These are phyloP conservation scores for Hypoxylon crocopeplum DNA, from an alignment of 495 filamentous ascomycete species.

Conservation along the genomic window DNA sequence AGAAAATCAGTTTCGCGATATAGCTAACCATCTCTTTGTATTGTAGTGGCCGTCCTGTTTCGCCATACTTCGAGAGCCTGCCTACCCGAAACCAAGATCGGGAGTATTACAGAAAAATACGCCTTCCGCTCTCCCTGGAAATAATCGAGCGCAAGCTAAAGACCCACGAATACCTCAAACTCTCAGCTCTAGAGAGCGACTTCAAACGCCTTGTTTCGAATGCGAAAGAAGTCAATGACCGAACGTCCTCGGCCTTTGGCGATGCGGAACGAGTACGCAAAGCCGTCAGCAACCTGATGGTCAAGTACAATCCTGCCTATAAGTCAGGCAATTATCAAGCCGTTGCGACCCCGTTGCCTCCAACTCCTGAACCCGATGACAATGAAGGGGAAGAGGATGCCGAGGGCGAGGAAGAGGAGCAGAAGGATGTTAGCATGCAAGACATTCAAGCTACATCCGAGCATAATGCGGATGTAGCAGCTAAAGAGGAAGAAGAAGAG, in stretches of 20 bases:
- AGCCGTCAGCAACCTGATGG: conserved; percentile 76
- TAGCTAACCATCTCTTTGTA: conserved; percentile 20
- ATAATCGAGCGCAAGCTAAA: conserved; percentile 75
- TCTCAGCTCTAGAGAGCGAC: conserved; percentile 72
- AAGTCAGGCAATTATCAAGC: conserved; percentile 64
- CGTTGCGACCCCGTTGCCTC: conserved; percentile 68
- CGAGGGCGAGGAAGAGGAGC: conserved; percentile 36
- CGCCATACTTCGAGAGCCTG: conserved; percentile 73
- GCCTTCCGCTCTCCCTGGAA: conserved; percentile 77
- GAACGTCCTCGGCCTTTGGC: conserved; percentile 67
- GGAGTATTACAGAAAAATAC: conserved; percentile 77
- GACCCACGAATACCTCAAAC: conserved; percentile 64
- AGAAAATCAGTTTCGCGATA: conserved; percentile 5
- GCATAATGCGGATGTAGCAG: conserved; percentile 29
- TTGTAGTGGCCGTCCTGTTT: conserved; percentile 68
- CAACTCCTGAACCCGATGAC: conserved; percentile 44
- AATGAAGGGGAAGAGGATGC: conserved; percentile 40
- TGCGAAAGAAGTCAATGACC: conserved; percentile 75
- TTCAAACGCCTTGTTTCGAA: conserved; percentile 80
- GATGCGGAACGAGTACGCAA: conserved; percentile 81
- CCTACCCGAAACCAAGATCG: conserved; percentile 66
- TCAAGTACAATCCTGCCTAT: conserved; percentile 76
- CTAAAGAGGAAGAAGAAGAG: conserved; percentile 33
- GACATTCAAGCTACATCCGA: conserved; percentile 29
- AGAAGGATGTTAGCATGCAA: conserved; percentile 37